Base-by-base conservation (phyloP, 2,329 filamentous ascomycete genomes). In the Delphinella strobiligena region DNA sequence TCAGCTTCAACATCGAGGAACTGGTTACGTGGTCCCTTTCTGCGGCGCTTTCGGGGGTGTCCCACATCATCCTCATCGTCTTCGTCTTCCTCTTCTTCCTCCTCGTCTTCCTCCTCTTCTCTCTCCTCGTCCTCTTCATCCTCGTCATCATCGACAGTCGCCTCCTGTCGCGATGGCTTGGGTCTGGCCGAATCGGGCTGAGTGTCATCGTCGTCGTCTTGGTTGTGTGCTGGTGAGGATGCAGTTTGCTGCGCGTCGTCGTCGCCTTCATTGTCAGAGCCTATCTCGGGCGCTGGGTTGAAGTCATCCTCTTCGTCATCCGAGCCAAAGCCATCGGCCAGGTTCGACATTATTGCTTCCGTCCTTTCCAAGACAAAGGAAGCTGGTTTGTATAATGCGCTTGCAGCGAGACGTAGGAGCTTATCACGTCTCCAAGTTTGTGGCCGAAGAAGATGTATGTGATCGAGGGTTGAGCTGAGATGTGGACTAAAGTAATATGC, bases 1-100 rank as follows among this genome's bases (percentile, higher is more conserved):
- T 95, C 91, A 59, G 91, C 91, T 70, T 98, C 91, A 54, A 89
- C 85, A 77, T 98, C 91, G 64, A 98, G 79, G 75, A 95, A 95
- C 54, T 82, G 80, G 51, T 85, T 84, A 47, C 85, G 77, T 48
- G 74, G 74, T 48, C 82, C 78, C 58, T 76, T 77, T 59, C 79
- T 80, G 55, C 71, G 64, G 42, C 88, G 82, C 62, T 96, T 96
- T 52, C 82, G 75, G 41, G 84, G 83, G 54, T 85, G 76, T 42
- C 71, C 72, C 72, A 39, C 44, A 8, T 47, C 40, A 19, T 44
- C 31, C 18, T 47, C 44, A 19, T 47, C 47, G 8, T 50, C 49
- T 24, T 49, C 52, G 34, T 54, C 55, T 27, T 52, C 54, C 38
- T 53, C 49, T 29, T 58, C 47, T 5, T 50, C 53, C n/a, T 58